Evolutionary conservation across 257 asterid genomes (phyloP), one percentile per base, ranked within the genome.

Genomic region (Solanum bulbocastanum): DNA sequence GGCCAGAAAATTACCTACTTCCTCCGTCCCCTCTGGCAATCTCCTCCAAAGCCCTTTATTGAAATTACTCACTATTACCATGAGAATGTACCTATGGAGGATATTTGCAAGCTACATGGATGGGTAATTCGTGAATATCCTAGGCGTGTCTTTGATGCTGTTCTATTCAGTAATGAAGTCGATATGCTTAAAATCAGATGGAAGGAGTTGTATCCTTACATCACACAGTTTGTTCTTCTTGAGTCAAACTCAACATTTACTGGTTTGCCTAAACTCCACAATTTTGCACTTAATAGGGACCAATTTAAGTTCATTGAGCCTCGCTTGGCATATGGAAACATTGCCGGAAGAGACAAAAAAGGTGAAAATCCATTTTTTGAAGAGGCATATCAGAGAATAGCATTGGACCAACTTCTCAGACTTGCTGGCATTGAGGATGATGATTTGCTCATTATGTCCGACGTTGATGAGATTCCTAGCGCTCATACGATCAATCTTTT

Each of bases 201-300:
- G 99, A 94, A 95, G 87, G 99, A 96, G 79, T 88, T 96, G 89
- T 91, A 94, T 89, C 99, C 98, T 9, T 94, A 91, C 66, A 93
- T 96, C 60, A 90, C 98, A 0, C 98, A 94, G 86, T 95, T 95
- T 76, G 99, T 96, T 30, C 91, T 96, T 12, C 95, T 96, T 1
- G 99, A 96, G 83, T 95, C 98, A 8, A 96, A 95, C 82, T 96
- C 99, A 6, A 95, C 99, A 0, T 96, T 96, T 89, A 95, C 98
- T 14, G 96, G 98, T 14, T 90, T 96, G 74, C 95, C 96, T 1
- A 96, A 96, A 93, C 99, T 98, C 7, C 69, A 87, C 11, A 93
- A 93, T 60, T 96, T 95, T 60, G 92, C 97, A 37, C 22, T 88
- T 14, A 91, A 88, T 56, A 83, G 95, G 9, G 92, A 92, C 62